A percentile compares a stretch with the other conserved stretches of the same genome.
These are phyloP conservation scores for Fusarium nelsonii DNA, from an alignment of 2,329 filamentous ascomycete genomes.

Conservation along the genomic window DNA sequence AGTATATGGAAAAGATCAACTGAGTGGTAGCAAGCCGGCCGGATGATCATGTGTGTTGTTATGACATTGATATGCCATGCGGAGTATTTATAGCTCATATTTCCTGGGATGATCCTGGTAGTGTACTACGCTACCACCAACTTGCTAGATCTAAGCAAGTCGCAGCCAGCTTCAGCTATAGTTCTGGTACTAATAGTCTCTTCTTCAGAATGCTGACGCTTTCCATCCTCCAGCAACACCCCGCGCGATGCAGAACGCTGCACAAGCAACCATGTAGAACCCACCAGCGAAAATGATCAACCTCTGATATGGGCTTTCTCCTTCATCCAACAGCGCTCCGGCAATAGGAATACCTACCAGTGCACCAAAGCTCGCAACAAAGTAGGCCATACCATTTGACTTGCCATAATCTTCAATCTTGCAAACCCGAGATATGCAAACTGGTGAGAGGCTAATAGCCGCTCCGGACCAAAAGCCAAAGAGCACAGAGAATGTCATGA, in stretches of 20 bases:
- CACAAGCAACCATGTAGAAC: slow-evolving; percentile 18
- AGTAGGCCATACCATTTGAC: slow-evolving; percentile 78
- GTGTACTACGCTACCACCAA: too few relatives aligned
- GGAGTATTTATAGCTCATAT: too few relatives aligned
- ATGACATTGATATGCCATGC: too few relatives aligned
- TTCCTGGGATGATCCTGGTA: too few relatives aligned
- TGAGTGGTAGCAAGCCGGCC: too few relatives aligned
- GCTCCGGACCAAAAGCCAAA: slow-evolving; percentile 79
- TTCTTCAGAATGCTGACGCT: not conserved
- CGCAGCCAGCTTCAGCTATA: too few relatives aligned
- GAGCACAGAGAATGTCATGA: slow-evolving; percentile 71
- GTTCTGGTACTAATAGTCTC: too few relatives aligned
- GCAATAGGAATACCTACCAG: not conserved
- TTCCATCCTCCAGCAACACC: slow-evolving; percentile 24
- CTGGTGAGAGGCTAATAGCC: slow-evolving; percentile 77
- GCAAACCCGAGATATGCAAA: slow-evolving; percentile 78
- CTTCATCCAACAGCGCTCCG: not conserved
- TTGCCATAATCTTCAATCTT: slow-evolving; percentile 76
- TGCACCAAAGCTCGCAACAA: slow-evolving; percentile 71
- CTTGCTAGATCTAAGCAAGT: too few relatives aligned
- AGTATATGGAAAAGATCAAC: too few relatives aligned
- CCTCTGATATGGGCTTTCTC: not conserved
- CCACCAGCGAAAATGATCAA: slow-evolving; percentile 23
- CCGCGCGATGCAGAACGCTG: slow-evolving; percentile 18
- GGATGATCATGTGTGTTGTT: too few relatives aligned